Percentiles rank a stretch among this genome's conserved stretches.
phyloP scores from a whole-genome alignment of 805 yeast genomes.

The Starmerella asiatica region DNA sequence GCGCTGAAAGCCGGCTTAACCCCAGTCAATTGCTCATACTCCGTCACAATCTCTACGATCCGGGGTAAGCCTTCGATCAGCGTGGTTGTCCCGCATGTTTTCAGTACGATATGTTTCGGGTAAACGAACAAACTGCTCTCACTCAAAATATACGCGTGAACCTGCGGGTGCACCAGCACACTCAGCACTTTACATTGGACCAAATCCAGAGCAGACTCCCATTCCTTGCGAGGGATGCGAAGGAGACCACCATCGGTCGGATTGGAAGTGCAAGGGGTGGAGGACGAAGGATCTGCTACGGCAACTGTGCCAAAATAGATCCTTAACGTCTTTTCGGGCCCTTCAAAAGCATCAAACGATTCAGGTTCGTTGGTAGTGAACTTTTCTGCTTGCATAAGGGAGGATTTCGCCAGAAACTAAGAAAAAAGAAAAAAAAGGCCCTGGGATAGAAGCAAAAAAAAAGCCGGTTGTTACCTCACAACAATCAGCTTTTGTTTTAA shows the following conservation, averaged over 20 bases:
- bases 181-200: conserved; percentile 86
- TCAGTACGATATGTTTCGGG: conserved; percentile 69
- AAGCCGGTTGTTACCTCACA: conserved; percentile 8
- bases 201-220: conserved; percentile 61
- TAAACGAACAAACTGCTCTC: conserved; percentile 87
- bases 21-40: conserved; percentile 17
- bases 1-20: conserved; percentile 24
- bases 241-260: conserved; percentile 35
- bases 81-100: conserved; percentile 95
- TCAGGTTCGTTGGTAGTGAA: conserved; percentile 74
- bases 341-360: conserved; percentile 88
- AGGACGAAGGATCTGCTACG: conserved; percentile 29
- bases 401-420: neutral
- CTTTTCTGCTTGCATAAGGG: conserved; percentile 19
- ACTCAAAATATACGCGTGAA: conserved; percentile 76
- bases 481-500: conserved; percentile 8
- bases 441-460: conserved; percentile 5
- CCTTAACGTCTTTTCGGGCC: conserved; percentile 89
- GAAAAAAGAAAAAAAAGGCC: conserved; percentile 8
- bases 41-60: conserved; percentile 40
- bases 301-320: conserved; percentile 76
- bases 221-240: conserved; percentile 46
- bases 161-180: conserved; percentile 43
- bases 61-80: conserved; percentile 63
- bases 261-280: too few relatives aligned